A percentile compares a stretch with the other conserved stretches of the same genome.
These are phyloP conservation scores for Aegle marmelos DNA, from an alignment of 345 rosid species.

Conservation along the genomic window DNA sequence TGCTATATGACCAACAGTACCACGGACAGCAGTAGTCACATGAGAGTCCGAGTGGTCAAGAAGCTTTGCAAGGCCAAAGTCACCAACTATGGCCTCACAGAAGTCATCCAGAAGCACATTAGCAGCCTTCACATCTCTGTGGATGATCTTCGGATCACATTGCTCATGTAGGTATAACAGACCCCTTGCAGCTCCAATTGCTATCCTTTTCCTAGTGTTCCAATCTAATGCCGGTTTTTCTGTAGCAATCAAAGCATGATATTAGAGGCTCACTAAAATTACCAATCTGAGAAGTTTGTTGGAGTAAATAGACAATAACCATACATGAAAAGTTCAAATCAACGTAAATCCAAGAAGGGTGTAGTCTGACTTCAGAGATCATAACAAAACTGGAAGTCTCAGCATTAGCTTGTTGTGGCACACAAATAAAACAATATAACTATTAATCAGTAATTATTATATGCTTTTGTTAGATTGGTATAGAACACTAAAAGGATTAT, in stretches of 20 bases:
- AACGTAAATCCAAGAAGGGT: not conserved
- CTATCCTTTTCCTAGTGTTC: conserved; percentile 83
- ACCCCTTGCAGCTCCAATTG: conserved; percentile 91
- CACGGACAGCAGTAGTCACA: conserved; percentile 92
- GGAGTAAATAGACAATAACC: not conserved
- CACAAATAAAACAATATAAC: not conserved
- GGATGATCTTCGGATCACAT: conserved; percentile 93
- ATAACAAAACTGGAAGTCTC: not conserved
- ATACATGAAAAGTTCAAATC: not conserved
- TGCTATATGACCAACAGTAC: conserved; percentile 95
- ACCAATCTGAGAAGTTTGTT: not conserved
- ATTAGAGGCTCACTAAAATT: not conserved
- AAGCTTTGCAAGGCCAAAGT: conserved; percentile 93
- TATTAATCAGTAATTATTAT: not conserved
- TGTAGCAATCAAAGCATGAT: conserved; percentile 17
- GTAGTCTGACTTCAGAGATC: not conserved
- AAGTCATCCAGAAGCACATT: conserved; percentile 80
- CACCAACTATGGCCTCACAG: conserved; percentile 91
- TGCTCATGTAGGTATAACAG: conserved; percentile 89
- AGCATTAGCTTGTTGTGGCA: not conserved
- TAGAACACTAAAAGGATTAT: not conserved
- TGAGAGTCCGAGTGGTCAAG: conserved; percentile 90
- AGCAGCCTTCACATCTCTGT: conserved; percentile 94
- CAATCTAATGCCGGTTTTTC: conserved; percentile 86
- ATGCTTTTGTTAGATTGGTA: not conserved